Base-by-base conservation (phyloP, 306 rosid species). In the Notholithocarpus densiflorus region DNA sequence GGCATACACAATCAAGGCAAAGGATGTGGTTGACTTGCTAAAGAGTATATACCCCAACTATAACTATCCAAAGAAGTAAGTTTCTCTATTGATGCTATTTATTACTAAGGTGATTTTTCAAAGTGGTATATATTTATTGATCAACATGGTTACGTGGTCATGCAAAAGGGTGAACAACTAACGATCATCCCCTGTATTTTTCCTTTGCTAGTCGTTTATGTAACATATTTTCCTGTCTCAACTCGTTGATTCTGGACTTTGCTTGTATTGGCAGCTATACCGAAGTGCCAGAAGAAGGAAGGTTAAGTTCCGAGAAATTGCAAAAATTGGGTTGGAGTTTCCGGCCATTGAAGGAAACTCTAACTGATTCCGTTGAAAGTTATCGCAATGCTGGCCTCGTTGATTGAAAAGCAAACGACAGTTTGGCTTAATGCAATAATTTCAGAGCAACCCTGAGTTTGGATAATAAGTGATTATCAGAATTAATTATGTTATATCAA, bases 61-160 rank as follows among this genome's bases (percentile, higher is more conserved):
- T 76, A 88, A 68, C 64, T 90, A 90, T 78, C 97, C 97, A 6
- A 81, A 83, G 19, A 90, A 72, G 94, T 94, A 86, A 82, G 84
- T 31, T 78, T 75, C 61, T 26, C 12, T 78, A 74, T 45, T 34
- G 26, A 86, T 60, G 68, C 20, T 5, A 5, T 43, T 17, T 0
- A 40, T 20, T 14, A 5, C 14, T 37, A 51, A 73, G 57, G 71
- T 18, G 62, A 19, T 27, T 20, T 20, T 64, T 5, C 4, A 31
- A 23, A 2, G 24, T 2, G 31, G 45, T 34, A 14, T 31, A 18
- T 29, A n/a, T 1, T 1, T 29, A n/a, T 61, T 24, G 68, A 12
- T 61, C 19, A 61, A 2, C 45, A 37, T 8, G 3, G 11, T 8
- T 37, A 37, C 1, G 40, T 61, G 65, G 31, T 57, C 65, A 57